Percentiles rank a stretch among this genome's conserved stretches.
Conservation (phyloP, 306 rosid species). For the Cucumis hystrix region DNA sequence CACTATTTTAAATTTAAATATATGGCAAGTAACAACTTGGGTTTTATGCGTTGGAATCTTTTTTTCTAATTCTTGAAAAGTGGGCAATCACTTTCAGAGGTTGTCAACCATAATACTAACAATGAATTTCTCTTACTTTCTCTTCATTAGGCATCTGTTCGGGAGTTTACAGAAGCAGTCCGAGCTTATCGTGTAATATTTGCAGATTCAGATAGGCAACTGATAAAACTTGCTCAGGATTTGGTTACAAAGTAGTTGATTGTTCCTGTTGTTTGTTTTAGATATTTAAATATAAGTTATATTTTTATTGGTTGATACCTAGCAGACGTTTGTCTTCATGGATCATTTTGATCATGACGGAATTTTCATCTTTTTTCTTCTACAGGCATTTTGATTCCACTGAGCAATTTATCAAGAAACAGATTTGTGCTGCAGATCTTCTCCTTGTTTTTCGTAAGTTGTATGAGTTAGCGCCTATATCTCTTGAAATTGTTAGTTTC, state of each 20-base stretch:
- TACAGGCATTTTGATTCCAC: slow-evolving; percentile 35
- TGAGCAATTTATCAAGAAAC: slow-evolving; percentile 43
- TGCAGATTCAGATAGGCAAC: slow-evolving; percentile 65
- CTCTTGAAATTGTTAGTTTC: not conserved
- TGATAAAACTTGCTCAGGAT: slow-evolving; percentile 42
- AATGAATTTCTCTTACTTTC: not conserved
- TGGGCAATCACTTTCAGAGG: not conserved
- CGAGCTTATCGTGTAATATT: slow-evolving; percentile 61
- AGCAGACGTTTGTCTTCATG: slow-evolving; percentile 1
- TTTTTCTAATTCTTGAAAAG: not conserved
- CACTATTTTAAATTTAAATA: not conserved
- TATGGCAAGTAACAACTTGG: not conserved
- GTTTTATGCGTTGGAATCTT: not conserved
- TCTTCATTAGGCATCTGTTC: slow-evolving; percentile 45
- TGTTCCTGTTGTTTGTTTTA: not conserved
- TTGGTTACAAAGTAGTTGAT: slow-evolving; percentile 46
- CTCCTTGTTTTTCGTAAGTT: slow-evolving; percentile 61
- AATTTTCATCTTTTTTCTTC: not conserved
- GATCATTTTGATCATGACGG: not conserved
- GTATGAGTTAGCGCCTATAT: not conserved
- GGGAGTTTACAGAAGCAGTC: slow-evolving; percentile 60
- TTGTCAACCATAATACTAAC: not conserved
- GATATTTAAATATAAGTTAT: slow-evolving; percentile 1
- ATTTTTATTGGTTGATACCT: slow-evolving; percentile 1
- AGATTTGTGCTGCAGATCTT: slow-evolving; percentile 41